These are phyloP conservation scores for Euphorbia lathyris DNA, from an alignment of 345 rosid species.

Conservation along the genomic window DNA sequence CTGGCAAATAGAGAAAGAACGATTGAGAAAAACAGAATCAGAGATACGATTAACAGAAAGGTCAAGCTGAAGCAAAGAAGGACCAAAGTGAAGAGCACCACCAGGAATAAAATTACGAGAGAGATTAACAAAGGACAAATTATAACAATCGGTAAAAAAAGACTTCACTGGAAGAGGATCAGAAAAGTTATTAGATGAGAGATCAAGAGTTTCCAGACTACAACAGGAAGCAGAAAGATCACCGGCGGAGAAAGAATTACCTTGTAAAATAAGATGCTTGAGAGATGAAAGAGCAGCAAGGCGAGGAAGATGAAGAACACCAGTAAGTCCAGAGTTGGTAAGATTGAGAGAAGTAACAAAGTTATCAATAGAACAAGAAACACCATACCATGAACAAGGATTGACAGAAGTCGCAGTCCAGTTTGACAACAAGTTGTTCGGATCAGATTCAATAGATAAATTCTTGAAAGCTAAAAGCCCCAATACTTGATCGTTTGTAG, in stretches of 20 bases:
- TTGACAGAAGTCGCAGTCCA: slow-evolving; percentile 46
- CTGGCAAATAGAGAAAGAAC: slow-evolving; percentile 51
- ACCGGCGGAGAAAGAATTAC: too few species aligned
- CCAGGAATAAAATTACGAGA: slow-evolving; percentile 55
- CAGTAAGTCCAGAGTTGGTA: too few species aligned
- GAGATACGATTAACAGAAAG: too few species aligned
- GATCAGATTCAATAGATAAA: slow-evolving; percentile 55
- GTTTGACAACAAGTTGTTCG: slow-evolving; percentile 40
- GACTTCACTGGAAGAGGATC: slow-evolving; percentile 41
- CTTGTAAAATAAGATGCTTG: too few species aligned
- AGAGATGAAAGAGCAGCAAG: too few species aligned
- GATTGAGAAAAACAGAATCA: too few species aligned
- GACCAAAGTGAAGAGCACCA: slow-evolving; percentile 38
- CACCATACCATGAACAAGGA: slow-evolving; percentile 72
- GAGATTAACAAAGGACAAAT: slow-evolving; percentile 41
- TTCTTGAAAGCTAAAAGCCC: slow-evolving; percentile 59
- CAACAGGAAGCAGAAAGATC: slow-evolving; percentile 46
- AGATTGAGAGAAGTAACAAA: too few species aligned
- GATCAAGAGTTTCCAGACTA: slow-evolving; percentile 51
- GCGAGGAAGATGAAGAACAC: too few species aligned
- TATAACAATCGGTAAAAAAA: slow-evolving; percentile 36
- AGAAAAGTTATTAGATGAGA: slow-evolving; percentile 63
- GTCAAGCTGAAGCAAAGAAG: slow-evolving; percentile 54
- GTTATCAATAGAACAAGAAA: too few species aligned
- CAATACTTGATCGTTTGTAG: slow-evolving; percentile 40